Percentiles rank a stretch among this genome's conserved stretches.
Conservation (phyloP, 192 early-diverging fungal genomes). For the Bifiguratus adelaidae region DNA sequence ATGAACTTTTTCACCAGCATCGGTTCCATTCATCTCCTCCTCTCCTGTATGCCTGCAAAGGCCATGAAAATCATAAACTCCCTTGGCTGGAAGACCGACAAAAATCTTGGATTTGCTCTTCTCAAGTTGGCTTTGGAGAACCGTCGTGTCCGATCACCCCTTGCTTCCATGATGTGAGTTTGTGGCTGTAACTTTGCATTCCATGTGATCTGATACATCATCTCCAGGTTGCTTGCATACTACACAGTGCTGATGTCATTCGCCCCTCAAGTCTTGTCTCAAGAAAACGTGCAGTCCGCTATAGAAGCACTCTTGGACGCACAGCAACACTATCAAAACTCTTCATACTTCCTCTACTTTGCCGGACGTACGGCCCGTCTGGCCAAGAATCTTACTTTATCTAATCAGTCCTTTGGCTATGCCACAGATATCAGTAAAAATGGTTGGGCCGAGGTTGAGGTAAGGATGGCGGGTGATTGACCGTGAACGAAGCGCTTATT, state of each 20-base stretch:
- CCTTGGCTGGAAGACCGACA: conserved; percentile 42
- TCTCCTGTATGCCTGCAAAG: conserved; percentile 31
- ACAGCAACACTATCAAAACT: conserved; percentile 28
- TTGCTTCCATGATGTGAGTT: conserved; percentile 40
- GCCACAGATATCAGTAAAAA: conserved; percentile 17
- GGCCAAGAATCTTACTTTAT: conserved; percentile 12
- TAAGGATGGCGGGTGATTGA: too few species aligned
- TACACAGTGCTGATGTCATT: conserved; percentile 37
- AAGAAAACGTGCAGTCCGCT: conserved; percentile 22
- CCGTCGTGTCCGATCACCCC: conserved; percentile 32
- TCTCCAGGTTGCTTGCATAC: conserved; percentile 19
- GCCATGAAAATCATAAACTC: conserved; percentile 33
- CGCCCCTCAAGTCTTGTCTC: conserved; percentile 29
- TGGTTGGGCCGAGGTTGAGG: conserved; percentile 28
- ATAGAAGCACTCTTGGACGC: conserved; percentile 29
- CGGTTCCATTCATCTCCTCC: conserved; percentile 27
- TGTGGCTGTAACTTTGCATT: neutral
- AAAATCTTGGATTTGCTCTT: conserved; percentile 38
- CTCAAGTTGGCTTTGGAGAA: conserved; percentile 28
- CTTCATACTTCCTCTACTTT: conserved; percentile 38
- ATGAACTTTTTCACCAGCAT: conserved; percentile 4
- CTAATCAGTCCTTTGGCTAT: conserved; percentile 19
- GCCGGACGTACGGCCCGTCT: conserved; percentile 29
- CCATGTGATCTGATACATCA: neutral
- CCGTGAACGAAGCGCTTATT: too few species aligned